A percentile compares a stretch with the other conserved stretches of the same genome.
These are phyloP conservation scores for Aphanocladium album DNA, from an alignment of 2,329 filamentous ascomycete species.

Conservation along the genomic window DNA sequence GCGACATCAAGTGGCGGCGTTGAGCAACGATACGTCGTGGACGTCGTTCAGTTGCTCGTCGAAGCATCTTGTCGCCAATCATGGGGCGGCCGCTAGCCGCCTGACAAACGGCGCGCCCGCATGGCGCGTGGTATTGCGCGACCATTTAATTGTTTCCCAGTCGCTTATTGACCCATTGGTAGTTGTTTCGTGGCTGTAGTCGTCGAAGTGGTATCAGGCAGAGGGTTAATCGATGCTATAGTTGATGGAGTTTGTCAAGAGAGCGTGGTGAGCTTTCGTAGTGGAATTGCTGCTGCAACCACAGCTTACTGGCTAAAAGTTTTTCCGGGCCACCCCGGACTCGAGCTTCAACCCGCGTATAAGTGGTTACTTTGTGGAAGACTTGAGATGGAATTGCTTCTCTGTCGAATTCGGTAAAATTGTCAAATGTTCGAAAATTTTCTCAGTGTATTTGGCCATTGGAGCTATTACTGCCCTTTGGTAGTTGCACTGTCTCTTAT, in stretches of 20 bases:
- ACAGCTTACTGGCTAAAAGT: background rate
- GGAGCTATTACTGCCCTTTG: no score
- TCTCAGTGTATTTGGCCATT: no score
- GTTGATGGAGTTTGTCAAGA: background rate
- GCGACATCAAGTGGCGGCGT: slow-evolving; percentile 33
- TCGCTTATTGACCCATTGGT: background rate
- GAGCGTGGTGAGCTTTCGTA: background rate
- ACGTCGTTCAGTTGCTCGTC: slow-evolving; percentile 28
- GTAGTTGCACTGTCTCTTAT: no score
- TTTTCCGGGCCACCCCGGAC: no score
- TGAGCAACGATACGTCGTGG: slow-evolving; percentile 18
- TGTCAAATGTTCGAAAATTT: no score
- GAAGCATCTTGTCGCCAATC: slow-evolving; percentile 29
- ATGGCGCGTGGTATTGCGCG: slow-evolving; percentile 23
- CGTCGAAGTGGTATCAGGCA: background rate
- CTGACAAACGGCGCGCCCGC: slow-evolving; percentile 21
- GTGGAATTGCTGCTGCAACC: background rate
- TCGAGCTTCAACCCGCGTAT: no score
- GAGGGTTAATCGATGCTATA: background rate
- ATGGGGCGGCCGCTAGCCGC: slow-evolving; percentile 23
- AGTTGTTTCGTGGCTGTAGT: background rate
- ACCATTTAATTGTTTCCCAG: slow-evolving; percentile 22
- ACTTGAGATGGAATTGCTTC: no score
- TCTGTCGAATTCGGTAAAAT: no score
- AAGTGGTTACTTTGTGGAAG: no score